These are phyloP conservation scores for Arthrobotrys conoides DNA, from an alignment of 2,329 filamentous ascomycete species.

Conservation along the genomic window DNA sequence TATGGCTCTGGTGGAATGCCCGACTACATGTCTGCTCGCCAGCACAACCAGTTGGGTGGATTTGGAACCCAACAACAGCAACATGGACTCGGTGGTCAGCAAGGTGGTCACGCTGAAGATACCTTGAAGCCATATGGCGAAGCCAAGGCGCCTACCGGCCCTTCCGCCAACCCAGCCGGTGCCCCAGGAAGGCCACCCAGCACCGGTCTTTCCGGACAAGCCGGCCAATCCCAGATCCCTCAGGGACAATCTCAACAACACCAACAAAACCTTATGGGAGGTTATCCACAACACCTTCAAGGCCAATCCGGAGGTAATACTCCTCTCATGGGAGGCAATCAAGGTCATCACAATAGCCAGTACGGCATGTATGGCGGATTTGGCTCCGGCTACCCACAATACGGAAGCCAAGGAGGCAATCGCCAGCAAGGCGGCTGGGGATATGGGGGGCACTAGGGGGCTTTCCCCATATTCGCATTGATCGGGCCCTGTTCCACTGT, in stretches of 20 bases:
- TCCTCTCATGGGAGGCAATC: constrained; percentile 56
- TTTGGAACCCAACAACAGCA: constrained; percentile 63
- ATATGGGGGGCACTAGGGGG: constrained; percentile 59
- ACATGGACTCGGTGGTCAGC: constrained; percentile 63
- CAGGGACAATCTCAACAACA: constrained; percentile 62
- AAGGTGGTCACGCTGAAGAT: constrained; percentile 63
- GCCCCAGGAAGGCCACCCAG: constrained; percentile 63
- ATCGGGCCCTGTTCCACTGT: not conserved
- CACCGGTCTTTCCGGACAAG: constrained; percentile 62
- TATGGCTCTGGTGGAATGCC: constrained; percentile 62
- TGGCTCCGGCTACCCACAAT: constrained; percentile 50
- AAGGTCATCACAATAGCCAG: constrained; percentile 47
- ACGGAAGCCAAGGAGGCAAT: constrained; percentile 51
- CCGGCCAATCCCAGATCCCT: constrained; percentile 60
- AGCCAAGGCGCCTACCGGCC: constrained; percentile 64
- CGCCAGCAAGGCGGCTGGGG: constrained; percentile 56
- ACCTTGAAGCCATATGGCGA: constrained; percentile 64
- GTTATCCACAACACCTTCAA: constrained; percentile 61
- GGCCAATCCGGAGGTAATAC: constrained; percentile 57
- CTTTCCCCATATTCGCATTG: constrained; percentile 1
- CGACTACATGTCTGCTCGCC: constrained; percentile 63
- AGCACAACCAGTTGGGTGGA: constrained; percentile 61
- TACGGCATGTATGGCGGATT: constrained; percentile 59
- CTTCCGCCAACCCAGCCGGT: constrained; percentile 63
- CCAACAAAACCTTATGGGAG: constrained; percentile 52